Base-by-base conservation (phyloP, 768 basidiomycete genomes). In the Lanmaoa rubissima region DNA sequence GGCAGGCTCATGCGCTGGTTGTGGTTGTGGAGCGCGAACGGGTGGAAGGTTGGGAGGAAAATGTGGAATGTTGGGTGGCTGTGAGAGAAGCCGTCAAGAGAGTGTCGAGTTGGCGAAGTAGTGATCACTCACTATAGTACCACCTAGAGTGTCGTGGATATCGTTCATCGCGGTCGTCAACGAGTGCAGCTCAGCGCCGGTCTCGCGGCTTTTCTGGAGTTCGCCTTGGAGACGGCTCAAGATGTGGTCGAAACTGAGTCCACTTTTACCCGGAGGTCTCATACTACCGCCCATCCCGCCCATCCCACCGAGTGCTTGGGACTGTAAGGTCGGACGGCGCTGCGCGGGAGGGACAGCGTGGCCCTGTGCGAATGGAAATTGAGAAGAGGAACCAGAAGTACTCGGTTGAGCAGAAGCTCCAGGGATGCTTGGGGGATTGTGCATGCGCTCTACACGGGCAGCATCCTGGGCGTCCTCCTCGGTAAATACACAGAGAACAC, bases 131-230 rank as follows among this genome's bases (percentile, higher is more conserved):
- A 94, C 93, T 66, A 90, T 63, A 36, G 83, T 81, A 3, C 96
- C 96, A 35, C 90, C 89, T 6, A 99, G 77, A 0, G 91, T 94
- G 63, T 97, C 93, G 57, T 92, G 88, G 43, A 98, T 91, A n/a
- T 97, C 94, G 41, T 78, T 83, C 83, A 99, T 92, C 5, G 90
- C 80, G 13, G 82, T 82, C 16, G 83, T 87, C 34, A 98, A 75
- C 1, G 82, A 82, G 59, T 86, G 84, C 4, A 99, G 77, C 67
- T 98, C 95, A 1, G 86, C 79, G 14, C 92, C 92, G 0, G 95
- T 97, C 68, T 98, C 96, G 17, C 92, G 84, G 65, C 92, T 94
- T 75, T 96, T 97, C 74, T 90, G 88, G n/a, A 98, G 83, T 69
- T 98, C 95, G 60, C 87, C 86, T 69, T 98, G 95, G 3, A 98